A percentile compares a stretch with the other conserved stretches of the same genome.
Conservation (phyloP, 2,329 filamentous ascomycete species). For the Paraconiothyrium brasiliense region DNA sequence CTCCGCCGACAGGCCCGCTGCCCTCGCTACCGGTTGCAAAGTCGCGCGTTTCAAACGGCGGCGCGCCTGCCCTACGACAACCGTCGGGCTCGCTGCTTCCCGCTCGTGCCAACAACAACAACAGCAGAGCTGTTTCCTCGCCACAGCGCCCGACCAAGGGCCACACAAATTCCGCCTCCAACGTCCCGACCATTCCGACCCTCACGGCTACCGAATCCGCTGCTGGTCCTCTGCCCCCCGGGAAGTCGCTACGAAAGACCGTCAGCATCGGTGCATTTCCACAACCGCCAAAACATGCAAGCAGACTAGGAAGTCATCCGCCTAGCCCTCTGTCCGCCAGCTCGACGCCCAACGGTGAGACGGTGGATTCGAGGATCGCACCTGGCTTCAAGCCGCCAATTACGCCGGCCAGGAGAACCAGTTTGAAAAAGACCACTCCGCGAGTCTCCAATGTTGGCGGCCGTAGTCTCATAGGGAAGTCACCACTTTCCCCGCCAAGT, state of each 20-base stretch:
- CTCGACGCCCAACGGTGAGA: slow-evolving; percentile 56
- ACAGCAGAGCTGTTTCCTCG: slow-evolving; percentile 45
- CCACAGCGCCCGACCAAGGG: slow-evolving; percentile 39
- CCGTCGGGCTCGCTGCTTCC: slow-evolving; percentile 41
- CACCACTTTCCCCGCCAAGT: slow-evolving; percentile 69
- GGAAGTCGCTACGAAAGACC: slow-evolving; percentile 81
- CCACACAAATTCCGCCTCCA: slow-evolving; percentile 45
- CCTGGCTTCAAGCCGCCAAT: slow-evolving; percentile 34
- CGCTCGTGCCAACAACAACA: slow-evolving; percentile 35
- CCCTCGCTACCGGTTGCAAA: slow-evolving; percentile 79
- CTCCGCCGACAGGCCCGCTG: slow-evolving; percentile 75
- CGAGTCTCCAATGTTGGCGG: slow-evolving; percentile 51
- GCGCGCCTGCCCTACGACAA: slow-evolving; percentile 37
- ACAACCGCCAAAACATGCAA: slow-evolving; percentile 78
- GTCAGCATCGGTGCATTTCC: slow-evolving; percentile 96
- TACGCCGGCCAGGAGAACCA: slow-evolving; percentile 44
- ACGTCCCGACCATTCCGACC: slow-evolving; percentile 65
- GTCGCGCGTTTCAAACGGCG: slow-evolving; percentile 66
- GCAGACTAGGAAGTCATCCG: slow-evolving; percentile 68
- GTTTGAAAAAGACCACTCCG: slow-evolving; percentile 63
- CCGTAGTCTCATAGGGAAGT: slow-evolving; percentile 43
- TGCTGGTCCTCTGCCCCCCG: slow-evolving; percentile 45
- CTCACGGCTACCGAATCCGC: slow-evolving; percentile 54
- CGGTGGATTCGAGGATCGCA: slow-evolving; percentile 44
- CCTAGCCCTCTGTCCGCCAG: slow-evolving; percentile 60